Evolutionary conservation across 2,329 filamentous ascomycete genomes (phyloP).

Genomic region (Cladophialophora carrionii): DNA sequence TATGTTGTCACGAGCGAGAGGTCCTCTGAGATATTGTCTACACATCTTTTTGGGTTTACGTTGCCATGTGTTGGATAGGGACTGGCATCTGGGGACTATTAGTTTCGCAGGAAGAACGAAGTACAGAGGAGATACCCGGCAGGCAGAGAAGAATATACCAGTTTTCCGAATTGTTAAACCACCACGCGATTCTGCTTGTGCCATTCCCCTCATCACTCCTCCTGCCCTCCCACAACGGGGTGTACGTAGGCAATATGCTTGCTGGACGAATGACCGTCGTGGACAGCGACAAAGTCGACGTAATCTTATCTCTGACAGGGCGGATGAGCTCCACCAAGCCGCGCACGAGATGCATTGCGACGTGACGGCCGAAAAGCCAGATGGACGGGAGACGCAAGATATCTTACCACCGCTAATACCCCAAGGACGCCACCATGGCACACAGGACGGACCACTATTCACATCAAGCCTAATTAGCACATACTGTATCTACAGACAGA

Average conservation of each 20-base stretch:
- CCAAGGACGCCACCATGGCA: no score
- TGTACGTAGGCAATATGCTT: not conserved
- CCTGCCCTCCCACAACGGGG: not conserved
- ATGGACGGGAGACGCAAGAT: no score
- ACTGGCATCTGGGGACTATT: not conserved
- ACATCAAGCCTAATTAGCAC: not conserved
- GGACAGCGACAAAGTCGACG: slow-evolving; percentile 3
- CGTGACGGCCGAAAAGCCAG: not conserved
- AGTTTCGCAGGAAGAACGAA: not conserved
- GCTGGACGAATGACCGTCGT: not conserved
- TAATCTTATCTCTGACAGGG: slow-evolving; percentile 5
- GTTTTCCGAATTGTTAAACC: not conserved
- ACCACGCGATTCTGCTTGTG: not conserved
- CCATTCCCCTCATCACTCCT: not conserved
- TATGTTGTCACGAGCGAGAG: not conserved
- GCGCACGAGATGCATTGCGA: not conserved
- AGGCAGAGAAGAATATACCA: slow-evolving; percentile 1
- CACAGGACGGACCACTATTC: not conserved
- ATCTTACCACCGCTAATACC: no score
- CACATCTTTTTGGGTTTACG: not conserved
- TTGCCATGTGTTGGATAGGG: not conserved
- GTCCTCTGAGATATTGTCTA: slow-evolving; percentile 4
- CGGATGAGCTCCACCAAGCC: not conserved
- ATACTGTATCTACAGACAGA: not conserved
- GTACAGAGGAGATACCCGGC: not conserved